Percentiles rank a stretch among this genome's conserved stretches.
Conservation (phyloP, 164 flowering plant genomes). For the Platanus orientalis region DNA sequence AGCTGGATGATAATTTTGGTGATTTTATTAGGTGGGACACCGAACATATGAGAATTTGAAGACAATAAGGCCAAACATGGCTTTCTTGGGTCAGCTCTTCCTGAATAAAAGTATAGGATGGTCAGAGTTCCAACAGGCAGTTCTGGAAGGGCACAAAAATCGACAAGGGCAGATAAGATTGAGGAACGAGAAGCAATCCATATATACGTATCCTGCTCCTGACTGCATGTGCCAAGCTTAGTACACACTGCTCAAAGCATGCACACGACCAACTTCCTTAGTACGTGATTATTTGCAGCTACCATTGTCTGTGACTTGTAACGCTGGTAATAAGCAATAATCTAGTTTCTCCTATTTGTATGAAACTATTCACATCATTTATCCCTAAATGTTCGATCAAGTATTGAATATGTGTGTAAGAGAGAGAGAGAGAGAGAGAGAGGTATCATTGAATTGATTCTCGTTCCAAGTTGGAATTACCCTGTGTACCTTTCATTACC, state of each 20-base stretch:
- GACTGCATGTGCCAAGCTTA: conserved; percentile 86
- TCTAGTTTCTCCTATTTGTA: not conserved
- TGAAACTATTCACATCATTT: too few relatives aligned
- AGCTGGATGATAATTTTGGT: not conserved
- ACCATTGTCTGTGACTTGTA: conserved; percentile 20
- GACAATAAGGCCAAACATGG: conserved; percentile 96
- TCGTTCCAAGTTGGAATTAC: too few relatives aligned
- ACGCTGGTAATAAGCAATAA: conserved; percentile 16
- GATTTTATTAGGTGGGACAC: conserved; percentile 67
- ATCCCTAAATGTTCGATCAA: too few relatives aligned
- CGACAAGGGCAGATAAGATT: conserved; percentile 77
- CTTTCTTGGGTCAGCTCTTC: conserved; percentile 78
- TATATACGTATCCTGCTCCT: conserved; percentile 93
- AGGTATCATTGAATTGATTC: too few relatives aligned
- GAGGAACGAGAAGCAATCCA: conserved; percentile 66
- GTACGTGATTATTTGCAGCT: conserved; percentile 4
- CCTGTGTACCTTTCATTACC: too few relatives aligned
- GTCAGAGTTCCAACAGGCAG: conserved; percentile 69
- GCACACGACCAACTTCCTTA: not conserved
- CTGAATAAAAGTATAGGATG: conserved; percentile 79
- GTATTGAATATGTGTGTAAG: too few relatives aligned
- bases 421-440: too few relatives aligned
- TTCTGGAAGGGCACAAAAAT: conserved; percentile 66
- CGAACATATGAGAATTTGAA: conserved; percentile 76
- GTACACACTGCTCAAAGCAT: not conserved